Conservation (phyloP, 169 alveolate genomes). For the Eimeria necatrix region DNA sequence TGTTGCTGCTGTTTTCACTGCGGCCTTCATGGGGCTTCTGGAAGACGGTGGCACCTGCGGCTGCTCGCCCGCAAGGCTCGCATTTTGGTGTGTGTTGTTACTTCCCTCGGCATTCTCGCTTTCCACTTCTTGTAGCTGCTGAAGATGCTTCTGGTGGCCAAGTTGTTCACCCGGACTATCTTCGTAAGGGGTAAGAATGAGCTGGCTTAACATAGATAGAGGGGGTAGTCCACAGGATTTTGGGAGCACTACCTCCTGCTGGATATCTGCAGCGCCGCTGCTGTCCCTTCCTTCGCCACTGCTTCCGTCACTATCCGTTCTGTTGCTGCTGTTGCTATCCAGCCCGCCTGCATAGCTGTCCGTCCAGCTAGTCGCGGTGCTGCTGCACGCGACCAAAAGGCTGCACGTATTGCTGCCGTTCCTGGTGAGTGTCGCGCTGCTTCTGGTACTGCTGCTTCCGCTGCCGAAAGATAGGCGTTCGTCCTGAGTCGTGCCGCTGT, state of each 20-base stretch:
- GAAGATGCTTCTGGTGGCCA: neutral
- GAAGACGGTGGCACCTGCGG: neutral
- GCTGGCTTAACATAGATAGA: neutral
- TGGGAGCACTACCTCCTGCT: neutral
- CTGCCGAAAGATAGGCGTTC: conserved; percentile 24
- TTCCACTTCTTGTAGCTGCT: neutral
- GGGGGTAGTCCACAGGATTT: neutral
- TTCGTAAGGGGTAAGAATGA: neutral
- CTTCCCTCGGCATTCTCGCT: neutral
- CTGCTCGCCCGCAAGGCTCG: neutral
- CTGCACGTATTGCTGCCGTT: conserved; percentile 38
- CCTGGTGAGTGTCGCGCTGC: conserved; percentile 10
- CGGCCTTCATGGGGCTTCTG: neutral
- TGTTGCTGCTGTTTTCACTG: neutral
- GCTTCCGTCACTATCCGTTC: neutral
- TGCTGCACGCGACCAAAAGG: conserved; percentile 11
- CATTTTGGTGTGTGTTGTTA: neutral
- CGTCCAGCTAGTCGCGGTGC: conserved; percentile 20
- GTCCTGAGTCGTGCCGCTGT: conserved; percentile 4
- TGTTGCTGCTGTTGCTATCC: conserved; percentile 49
- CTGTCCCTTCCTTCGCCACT: neutral
- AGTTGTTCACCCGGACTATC: neutral
- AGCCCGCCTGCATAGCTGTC: neutral
- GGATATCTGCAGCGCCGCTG: neutral
- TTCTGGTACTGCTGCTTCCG: conserved; percentile 21